phyloP scores from a whole-genome alignment of 441 rosid genomes.

The Omphalea diandra region DNA sequence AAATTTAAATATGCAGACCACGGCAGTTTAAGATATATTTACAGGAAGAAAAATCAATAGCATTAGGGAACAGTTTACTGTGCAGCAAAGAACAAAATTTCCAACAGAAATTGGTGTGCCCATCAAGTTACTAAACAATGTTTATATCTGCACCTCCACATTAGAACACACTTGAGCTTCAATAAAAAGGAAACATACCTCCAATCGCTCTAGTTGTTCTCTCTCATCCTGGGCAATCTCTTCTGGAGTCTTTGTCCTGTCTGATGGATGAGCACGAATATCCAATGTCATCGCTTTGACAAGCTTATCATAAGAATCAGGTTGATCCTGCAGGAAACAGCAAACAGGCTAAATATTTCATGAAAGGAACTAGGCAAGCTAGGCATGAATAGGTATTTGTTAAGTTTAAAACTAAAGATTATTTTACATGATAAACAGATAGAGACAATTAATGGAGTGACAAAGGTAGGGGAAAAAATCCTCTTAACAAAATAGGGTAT shows the following conservation, averaged over 20 bases:
- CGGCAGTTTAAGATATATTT: background rate
- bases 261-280: slow-evolving; percentile 77
- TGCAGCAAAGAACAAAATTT: background rate
- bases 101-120: background rate
- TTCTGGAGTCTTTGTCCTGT: slow-evolving; percentile 83
- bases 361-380: background rate
- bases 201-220: slow-evolving; percentile 68
- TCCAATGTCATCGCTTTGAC: slow-evolving; percentile 59
- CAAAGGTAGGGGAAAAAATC: background rate
- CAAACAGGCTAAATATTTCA: background rate
- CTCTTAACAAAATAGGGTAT: background rate
- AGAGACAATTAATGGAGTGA: background rate
- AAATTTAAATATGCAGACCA: background rate
- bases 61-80: background rate
- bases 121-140: background rate
- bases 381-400: background rate
- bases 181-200: slow-evolving; percentile 46
- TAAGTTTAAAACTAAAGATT: slow-evolving; percentile 7
- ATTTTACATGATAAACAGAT: background rate
- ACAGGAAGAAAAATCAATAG: background rate
- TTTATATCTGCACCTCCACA: too few species aligned
- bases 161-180: too few species aligned
- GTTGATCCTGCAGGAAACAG: slow-evolving; percentile 37
- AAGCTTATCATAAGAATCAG: slow-evolving; percentile 60
- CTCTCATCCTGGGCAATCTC: slow-evolving; percentile 90